These are phyloP conservation scores for Mitragyna speciosa DNA, from an alignment of 257 asterid genomes.

Conservation along the genomic window DNA sequence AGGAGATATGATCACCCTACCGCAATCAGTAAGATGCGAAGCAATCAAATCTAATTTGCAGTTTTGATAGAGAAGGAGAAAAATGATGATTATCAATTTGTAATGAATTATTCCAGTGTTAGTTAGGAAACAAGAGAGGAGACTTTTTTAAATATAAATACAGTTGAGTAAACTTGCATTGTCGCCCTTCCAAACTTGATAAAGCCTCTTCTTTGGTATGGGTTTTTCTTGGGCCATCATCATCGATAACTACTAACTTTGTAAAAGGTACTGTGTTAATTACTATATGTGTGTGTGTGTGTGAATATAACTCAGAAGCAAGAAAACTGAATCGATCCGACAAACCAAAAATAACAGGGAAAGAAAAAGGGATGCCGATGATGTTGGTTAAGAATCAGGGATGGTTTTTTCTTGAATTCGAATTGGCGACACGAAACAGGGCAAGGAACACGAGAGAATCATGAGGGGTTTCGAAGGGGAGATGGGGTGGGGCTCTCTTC, in stretches of 20 bases:
- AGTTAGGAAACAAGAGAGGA: neutral
- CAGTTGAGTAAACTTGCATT: conserved; percentile 40
- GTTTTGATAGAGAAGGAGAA: too few species aligned
- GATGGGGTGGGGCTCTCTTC: too few species aligned
- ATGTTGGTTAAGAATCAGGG: neutral
- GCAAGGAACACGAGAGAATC: neutral
- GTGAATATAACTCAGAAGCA: too few species aligned
- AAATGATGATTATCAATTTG: too few species aligned
- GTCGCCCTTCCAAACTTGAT: conserved; percentile 90
- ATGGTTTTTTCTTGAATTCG: neutral
- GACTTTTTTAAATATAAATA: too few species aligned
- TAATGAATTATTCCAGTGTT: too few species aligned
- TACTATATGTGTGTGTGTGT: too few species aligned
- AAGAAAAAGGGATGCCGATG: too few species aligned
- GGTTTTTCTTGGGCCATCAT: conserved; percentile 14
- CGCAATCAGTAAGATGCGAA: neutral
- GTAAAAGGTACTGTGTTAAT: too few species aligned
- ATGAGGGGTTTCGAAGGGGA: neutral
- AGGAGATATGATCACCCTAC: neutral
- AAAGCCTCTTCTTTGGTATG: conserved; percentile 51
- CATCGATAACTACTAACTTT: neutral
- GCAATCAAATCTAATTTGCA: too few species aligned
- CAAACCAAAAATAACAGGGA: neutral
- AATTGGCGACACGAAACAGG: neutral
- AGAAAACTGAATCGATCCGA: neutral